Percentiles rank a stretch among this genome's conserved stretches.
Conservation (phyloP, 257 asterid genomes). For the Dorcoceras hygrometricum region DNA sequence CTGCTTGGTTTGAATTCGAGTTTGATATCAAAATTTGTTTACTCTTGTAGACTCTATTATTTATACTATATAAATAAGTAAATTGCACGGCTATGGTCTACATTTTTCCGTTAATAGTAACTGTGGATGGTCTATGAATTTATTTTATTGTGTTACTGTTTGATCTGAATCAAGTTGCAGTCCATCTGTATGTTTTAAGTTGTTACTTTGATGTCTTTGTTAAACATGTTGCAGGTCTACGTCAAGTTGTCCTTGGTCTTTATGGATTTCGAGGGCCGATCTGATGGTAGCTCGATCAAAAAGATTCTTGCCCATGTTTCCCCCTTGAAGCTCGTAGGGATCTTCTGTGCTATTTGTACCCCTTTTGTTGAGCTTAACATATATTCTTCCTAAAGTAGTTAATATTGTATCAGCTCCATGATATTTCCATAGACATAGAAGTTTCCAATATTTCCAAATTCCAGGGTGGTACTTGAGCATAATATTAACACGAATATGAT, state of each 20-base stretch:
- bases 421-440: not conserved
- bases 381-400: conserved; percentile 6
- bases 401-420: conserved; percentile 10
- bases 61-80: not conserved
- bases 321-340: conserved; percentile 87
- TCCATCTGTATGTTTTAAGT: conserved; percentile 9
- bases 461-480: not conserved
- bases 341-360: conserved; percentile 25
- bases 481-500: not conserved
- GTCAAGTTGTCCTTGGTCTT: conserved; percentile 84
- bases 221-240: conserved; percentile 53
- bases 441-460: conserved; percentile 8
- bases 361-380: not conserved
- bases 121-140: conserved; percentile 11
- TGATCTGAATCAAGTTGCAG: conserved; percentile 13
- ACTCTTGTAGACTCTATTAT: not conserved
- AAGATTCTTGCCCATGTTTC: conserved; percentile 90
- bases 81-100: not conserved
- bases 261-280: conserved; percentile 97
- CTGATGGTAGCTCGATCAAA: conserved; percentile 95
- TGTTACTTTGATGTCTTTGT: conserved; percentile 18
- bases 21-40: not conserved
- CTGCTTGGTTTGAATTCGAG: not conserved
- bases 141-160: conserved; percentile 11
- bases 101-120: not conserved